A percentile compares a stretch with the other conserved stretches of the same genome.
Conservation (phyloP, 1,284 basidiomycete species). For the Thelephora terrestris region DNA sequence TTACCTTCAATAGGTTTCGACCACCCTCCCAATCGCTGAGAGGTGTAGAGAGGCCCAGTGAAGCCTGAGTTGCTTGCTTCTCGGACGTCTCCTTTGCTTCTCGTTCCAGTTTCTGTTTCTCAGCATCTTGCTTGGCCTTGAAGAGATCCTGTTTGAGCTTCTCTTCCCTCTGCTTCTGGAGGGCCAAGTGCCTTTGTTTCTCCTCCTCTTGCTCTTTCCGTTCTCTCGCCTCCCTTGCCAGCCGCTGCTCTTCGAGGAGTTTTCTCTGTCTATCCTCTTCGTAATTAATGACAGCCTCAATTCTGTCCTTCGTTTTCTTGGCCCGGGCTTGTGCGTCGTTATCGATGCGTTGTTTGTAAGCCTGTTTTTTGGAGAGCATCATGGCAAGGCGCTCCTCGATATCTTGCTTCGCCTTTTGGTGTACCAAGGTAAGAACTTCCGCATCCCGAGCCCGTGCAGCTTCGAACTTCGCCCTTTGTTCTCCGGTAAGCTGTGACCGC, state of each 20-base stretch:
- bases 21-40: slow-evolving; percentile 63
- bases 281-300: slow-evolving; percentile 51
- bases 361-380: slow-evolving; percentile 34
- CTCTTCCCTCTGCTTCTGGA: slow-evolving; percentile 17
- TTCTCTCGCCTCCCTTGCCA: slow-evolving; percentile 18
- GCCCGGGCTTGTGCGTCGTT: slow-evolving; percentile 44
- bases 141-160: slow-evolving; percentile 27
- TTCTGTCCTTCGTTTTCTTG: slow-evolving; percentile 40
- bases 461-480: slow-evolving; percentile 30
- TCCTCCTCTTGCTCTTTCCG: slow-evolving; percentile 21
- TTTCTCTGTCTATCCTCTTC: slow-evolving; percentile 54
- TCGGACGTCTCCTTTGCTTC: slow-evolving; percentile 23
- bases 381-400: slow-evolving; percentile 34
- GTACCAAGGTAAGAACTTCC: slow-evolving; percentile 26
- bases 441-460: slow-evolving; percentile 27
- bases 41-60: slow-evolving; percentile 39
- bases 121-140: slow-evolving; percentile 31
- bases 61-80: slow-evolving; percentile 19
- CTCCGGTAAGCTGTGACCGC: slow-evolving; percentile 29
- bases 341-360: slow-evolving; percentile 35
- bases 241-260: slow-evolving; percentile 41
- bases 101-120: slow-evolving; percentile 29
- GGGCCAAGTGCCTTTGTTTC: slow-evolving; percentile 20
- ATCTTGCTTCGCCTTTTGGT: slow-evolving; percentile 39
- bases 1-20: slow-evolving; percentile 49